Evolutionary conservation across 1,139 yeast species (phyloP), one percentile per base, ranked within the genome.

Genomic region (Williopsis jadinii): DNA sequence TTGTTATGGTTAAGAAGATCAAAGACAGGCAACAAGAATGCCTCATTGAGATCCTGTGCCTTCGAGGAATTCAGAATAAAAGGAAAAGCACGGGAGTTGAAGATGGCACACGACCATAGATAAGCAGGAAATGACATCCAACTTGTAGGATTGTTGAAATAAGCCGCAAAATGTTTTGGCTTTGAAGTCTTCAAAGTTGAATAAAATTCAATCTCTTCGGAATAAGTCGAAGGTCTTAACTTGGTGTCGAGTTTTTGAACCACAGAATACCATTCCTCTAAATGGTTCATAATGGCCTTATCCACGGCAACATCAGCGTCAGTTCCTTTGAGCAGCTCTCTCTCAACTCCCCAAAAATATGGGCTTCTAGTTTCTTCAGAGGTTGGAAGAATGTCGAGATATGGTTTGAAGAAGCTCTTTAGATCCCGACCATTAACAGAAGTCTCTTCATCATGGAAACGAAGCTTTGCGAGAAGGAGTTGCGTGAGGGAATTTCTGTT

Each of bases 71-170:
- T 52, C 44, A 83, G 50, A 50, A 77, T 58, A 50, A 76, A 67
- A 34, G 96, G 96, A 56, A 88, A 88, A 0, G 95, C 79, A 47
- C 97, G 70, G 1, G 95, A 81, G 35, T 79, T 73, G 49, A 85
- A 71, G 11, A 86, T 82, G 42, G 77, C 68, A 33, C 75, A 66
- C 0, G 92, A 77, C 95, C 96, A 88, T 9, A 82, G 56, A 55
- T 80, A 88, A 28, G 79, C 66, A 1, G 77, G 68, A 53, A 82
- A 82, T 43, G 77, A 66, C 2, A 81, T 71, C 88, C 88, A 82
- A 11, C 52, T 46, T 5, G 35, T 38, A 32, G 57, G 54, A n/a
- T 36, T 38, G 34, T 48, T 53, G 35, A 52, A 47, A 39, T 55
- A 54, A 1, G 45, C 33, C 8, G 48, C 49, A 34, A 53, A 52